Evolutionary conservation across 2,329 filamentous ascomycete species (phyloP).

Genomic region (Sporothrix brasiliensis): DNA sequence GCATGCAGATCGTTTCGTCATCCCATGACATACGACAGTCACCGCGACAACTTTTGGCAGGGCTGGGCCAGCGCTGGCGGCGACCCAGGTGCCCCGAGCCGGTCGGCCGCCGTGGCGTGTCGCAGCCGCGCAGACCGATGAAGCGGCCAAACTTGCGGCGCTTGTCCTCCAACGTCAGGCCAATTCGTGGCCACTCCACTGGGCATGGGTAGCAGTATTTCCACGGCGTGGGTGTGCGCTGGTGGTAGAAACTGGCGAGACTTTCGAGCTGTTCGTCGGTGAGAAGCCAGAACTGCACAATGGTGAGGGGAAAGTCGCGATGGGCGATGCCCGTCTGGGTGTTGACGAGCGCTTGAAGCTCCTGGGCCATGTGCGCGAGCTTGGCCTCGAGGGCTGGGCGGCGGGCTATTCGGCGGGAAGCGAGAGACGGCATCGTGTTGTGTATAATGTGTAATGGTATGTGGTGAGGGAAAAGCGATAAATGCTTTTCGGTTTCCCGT

Average conservation of each 20-base stretch:
- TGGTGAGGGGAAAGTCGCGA: constrained; percentile 64
- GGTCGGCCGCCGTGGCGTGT: constrained; percentile 41
- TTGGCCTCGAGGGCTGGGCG: constrained; percentile 62
- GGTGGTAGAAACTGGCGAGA: constrained; percentile 73
- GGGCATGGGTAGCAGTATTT: constrained; percentile 66
- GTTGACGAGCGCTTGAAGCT: constrained; percentile 68
- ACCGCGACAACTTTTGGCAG: not conserved
- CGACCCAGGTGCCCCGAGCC: not conserved
- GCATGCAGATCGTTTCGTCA: not conserved
- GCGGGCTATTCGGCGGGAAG: constrained; percentile 46
- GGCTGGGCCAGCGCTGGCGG: not conserved
- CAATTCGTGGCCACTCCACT: constrained; percentile 61
- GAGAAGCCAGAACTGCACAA: constrained; percentile 74
- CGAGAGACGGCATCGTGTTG: constrained; percentile 37
- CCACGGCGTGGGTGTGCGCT: constrained; percentile 61
- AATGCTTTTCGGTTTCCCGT: not conserved
- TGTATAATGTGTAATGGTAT: too few relatives aligned
- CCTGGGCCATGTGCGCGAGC: constrained; percentile 66
- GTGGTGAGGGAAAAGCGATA: not conserved
- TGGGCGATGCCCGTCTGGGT: constrained; percentile 64
- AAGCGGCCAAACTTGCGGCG: constrained; percentile 72
- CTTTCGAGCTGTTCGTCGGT: constrained; percentile 70
- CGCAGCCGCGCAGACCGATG: constrained; percentile 67
- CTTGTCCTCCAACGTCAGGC: constrained; percentile 65
- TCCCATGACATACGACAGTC: not conserved